These are phyloP conservation scores for Tetrapyrgos nigripes DNA, from an alignment of 1,284 basidiomycete genomes.

Conservation along the genomic window DNA sequence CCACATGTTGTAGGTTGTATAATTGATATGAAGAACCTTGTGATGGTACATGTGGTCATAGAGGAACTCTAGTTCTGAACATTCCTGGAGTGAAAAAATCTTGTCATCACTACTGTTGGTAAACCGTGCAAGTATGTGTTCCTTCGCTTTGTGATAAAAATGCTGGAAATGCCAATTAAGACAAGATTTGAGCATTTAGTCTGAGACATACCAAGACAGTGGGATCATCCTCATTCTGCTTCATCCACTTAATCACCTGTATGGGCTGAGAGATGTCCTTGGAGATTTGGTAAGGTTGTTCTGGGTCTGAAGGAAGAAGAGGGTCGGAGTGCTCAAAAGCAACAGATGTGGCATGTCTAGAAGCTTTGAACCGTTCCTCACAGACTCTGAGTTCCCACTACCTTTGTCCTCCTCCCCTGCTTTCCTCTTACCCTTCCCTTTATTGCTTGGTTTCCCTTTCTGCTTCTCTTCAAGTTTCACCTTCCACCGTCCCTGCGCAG, in stretches of 20 bases:
- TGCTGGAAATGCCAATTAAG: background rate
- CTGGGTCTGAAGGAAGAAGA: background rate
- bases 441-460: too few relatives aligned
- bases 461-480: too few relatives aligned
- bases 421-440: background rate
- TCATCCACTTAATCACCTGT: too few relatives aligned
- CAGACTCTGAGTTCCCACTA: background rate
- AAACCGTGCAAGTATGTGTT: background rate
- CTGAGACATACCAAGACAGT: background rate
- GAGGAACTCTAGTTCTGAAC: background rate
- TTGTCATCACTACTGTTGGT: background rate
- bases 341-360: background rate
- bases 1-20: background rate
- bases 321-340: too few relatives aligned
- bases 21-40: background rate
- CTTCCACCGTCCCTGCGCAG: conserved; percentile 22
- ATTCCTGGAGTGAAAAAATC: background rate
- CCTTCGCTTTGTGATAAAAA: background rate
- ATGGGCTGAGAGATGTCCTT: background rate
- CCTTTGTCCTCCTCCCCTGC: background rate
- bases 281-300: conserved; percentile 23
- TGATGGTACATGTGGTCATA: background rate
- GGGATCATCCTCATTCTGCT: background rate
- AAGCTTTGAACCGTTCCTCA: conserved; percentile 23
- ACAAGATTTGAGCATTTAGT: background rate